Percentiles rank a stretch among this genome's conserved stretches.
Evolutionary conservation across 2,329 filamentous ascomycete species (phyloP).

Genomic region (Monosporascus cannonballus): DNA sequence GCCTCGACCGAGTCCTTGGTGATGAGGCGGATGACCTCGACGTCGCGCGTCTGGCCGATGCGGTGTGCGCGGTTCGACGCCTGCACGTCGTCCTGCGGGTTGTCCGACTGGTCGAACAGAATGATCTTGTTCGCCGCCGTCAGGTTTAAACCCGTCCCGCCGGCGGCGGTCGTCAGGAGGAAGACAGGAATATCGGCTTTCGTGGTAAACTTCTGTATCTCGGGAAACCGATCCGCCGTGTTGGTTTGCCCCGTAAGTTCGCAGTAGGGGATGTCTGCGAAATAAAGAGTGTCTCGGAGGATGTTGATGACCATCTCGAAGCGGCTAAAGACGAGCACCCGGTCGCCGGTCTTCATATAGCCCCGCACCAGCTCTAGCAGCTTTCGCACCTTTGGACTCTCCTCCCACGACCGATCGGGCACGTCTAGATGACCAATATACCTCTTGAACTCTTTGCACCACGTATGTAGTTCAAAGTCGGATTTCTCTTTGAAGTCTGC

Average conservation of each 20-base stretch:
- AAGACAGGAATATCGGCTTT: conserved; percentile 80
- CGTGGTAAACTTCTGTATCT: conserved; percentile 81
- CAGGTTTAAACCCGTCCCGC: conserved; percentile 94
- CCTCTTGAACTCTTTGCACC: conserved; percentile 53
- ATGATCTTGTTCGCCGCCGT: conserved; percentile 96
- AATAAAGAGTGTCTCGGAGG: conserved; percentile 72
- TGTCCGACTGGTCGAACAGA: conserved; percentile 96
- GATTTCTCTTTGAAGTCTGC: conserved; percentile 53
- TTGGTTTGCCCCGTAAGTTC: conserved; percentile 81
- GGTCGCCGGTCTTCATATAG: conserved; percentile 76
- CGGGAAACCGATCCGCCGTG: conserved; percentile 75
- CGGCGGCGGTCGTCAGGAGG: conserved; percentile 85
- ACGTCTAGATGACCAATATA: conserved; percentile 50
- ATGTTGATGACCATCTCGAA: conserved; percentile 92
- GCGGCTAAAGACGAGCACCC: conserved; percentile 85
- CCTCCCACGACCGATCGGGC: conserved; percentile 45
- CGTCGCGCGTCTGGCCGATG: conserved; percentile 82
- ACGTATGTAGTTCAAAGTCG: conserved; percentile 60
- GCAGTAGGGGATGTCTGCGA: conserved; percentile 67
- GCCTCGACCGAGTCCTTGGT: conserved; percentile 82
- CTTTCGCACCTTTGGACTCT: conserved; percentile 78
- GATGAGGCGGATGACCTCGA: conserved; percentile 84
- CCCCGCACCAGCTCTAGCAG: conserved; percentile 66
- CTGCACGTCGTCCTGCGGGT: conserved; percentile 97
- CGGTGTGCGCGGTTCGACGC: conserved; percentile 95